Conservation (phyloP, 805 yeast species). For the Candida maesae region DNA sequence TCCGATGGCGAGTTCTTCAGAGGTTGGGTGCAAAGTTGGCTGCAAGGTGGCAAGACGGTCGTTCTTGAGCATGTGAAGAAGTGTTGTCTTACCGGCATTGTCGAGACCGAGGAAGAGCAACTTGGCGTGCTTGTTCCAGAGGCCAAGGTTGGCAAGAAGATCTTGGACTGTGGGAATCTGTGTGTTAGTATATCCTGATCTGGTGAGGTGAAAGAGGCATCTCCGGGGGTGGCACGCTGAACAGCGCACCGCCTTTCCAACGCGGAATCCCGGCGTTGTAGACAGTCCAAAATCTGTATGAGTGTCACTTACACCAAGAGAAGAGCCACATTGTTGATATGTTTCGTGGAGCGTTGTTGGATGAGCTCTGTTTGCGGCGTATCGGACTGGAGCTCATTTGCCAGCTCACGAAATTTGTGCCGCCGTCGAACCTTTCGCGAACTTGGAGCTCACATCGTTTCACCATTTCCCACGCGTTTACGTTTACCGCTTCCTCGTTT, state of each 20-base stretch:
- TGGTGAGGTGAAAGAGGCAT: not conserved
- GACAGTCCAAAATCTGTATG: no score
- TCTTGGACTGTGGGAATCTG: slow-evolving; percentile 35
- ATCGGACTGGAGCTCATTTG: not conserved
- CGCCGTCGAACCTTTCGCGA: not conserved
- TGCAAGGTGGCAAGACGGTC: slow-evolving; percentile 97
- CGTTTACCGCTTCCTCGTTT: no score
- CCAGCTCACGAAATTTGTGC: slow-evolving; percentile 1
- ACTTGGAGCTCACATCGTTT: no score
- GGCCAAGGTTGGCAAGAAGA: slow-evolving; percentile 71
- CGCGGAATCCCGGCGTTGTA: no score
- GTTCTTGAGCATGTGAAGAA: slow-evolving; percentile 81
- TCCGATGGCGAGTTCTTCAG: slow-evolving; percentile 96
- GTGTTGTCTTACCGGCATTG: slow-evolving; percentile 95
- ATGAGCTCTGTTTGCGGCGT: no score
- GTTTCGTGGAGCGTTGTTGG: not conserved
- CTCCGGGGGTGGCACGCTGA: no score
- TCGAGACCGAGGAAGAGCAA: slow-evolving; percentile 93
- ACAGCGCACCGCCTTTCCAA: no score
- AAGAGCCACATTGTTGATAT: slow-evolving; percentile 38
- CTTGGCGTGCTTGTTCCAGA: slow-evolving; percentile 95
- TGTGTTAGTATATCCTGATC: not conserved
- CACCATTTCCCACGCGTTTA: no score
- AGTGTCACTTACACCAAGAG: slow-evolving; percentile 41
- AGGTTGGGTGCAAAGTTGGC: slow-evolving; percentile 98